Conservation (phyloP, 257 asterid genomes). For the Jacaranda mimosifolia region DNA sequence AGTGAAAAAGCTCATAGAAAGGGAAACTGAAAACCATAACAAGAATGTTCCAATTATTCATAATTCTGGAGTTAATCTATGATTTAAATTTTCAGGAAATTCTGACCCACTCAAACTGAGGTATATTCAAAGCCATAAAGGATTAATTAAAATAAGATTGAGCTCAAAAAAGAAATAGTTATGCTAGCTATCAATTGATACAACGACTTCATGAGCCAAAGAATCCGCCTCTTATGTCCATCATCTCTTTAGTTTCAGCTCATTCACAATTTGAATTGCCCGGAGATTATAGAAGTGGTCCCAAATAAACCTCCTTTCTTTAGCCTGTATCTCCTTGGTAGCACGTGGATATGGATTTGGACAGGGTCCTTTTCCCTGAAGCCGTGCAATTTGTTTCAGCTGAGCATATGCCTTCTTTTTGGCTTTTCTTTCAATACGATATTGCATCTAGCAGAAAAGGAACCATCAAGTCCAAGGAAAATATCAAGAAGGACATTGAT, state of each 20-base stretch:
- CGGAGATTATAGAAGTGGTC: constrained; percentile 66
- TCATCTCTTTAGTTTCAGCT: constrained; percentile 50
- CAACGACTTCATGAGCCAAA: constrained; percentile 27
- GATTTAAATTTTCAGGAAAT: neutral
- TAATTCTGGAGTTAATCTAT: neutral
- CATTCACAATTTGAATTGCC: constrained; percentile 45
- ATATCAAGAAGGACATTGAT: neutral
- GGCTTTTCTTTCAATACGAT: constrained; percentile 59
- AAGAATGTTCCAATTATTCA: neutral
- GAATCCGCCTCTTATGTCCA: constrained; percentile 53
- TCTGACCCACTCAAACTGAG: neutral
- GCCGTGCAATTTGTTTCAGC: constrained; percentile 71
- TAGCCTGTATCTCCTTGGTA: constrained; percentile 79
- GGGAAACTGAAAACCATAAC: neutral
- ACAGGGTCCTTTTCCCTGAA: constrained; percentile 76
- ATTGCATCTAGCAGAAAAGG: constrained; percentile 67
- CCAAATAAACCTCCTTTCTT: constrained; percentile 68
- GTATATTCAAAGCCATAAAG: neutral
- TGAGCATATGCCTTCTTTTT: constrained; percentile 72
- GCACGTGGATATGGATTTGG: constrained; percentile 86
- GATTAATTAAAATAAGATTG: constrained; percentile 17
- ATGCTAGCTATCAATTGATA: neutral
- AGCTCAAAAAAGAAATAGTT: neutral
- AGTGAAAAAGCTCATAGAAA: neutral
- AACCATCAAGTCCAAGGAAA: neutral